These are phyloP conservation scores for Pseudonitzschia pungens DNA, from an alignment of 108 stramenopile species.

Conservation along the genomic window DNA sequence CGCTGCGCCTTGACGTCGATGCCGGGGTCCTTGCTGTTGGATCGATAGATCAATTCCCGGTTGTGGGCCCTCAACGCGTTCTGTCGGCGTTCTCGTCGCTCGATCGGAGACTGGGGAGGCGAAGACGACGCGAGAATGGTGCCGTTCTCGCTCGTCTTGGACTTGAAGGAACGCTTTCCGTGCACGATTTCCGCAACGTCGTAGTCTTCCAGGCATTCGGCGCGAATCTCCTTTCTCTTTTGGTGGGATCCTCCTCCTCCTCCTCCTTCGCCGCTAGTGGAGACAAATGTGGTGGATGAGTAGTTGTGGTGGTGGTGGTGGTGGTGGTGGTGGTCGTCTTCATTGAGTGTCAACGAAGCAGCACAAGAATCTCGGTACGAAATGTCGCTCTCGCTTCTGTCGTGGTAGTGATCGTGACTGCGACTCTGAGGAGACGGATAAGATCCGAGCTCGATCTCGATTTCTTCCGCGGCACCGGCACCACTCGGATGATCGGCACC, in stretches of 20 bases:
- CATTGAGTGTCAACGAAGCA: not conserved
- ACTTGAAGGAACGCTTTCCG: constrained; percentile 6
- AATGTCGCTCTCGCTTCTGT: not conserved
- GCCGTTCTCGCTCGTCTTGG: constrained; percentile 3
- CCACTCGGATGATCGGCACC: too few species aligned
- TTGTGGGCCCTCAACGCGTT: constrained; percentile 9
- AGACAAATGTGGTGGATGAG: too few species aligned
- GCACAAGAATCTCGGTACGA: not conserved
- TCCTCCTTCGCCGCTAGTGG: not conserved
- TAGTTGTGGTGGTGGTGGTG: too few species aligned
- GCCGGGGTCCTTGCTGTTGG: not conserved
- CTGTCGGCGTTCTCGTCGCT: not conserved
- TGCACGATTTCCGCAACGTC: constrained; percentile 14
- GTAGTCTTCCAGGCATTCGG: constrained; percentile 12
- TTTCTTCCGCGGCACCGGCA: not conserved
- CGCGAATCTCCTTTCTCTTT: too few species aligned
- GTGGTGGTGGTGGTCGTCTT: too few species aligned
- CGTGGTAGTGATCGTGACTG: not conserved
- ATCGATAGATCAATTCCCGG: constrained; percentile 3
- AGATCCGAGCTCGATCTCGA: constrained; percentile 1
- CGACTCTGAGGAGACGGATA: not conserved
- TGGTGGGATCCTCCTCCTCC: not conserved
- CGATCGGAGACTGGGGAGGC: not conserved
- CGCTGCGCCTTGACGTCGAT: not conserved
- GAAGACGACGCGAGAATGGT: not conserved